A percentile compares a stretch with the other conserved stretches of the same genome.
Evolutionary conservation across 345 rosid genomes (phyloP).

Genomic region (Eucalyptus melliodora): DNA sequence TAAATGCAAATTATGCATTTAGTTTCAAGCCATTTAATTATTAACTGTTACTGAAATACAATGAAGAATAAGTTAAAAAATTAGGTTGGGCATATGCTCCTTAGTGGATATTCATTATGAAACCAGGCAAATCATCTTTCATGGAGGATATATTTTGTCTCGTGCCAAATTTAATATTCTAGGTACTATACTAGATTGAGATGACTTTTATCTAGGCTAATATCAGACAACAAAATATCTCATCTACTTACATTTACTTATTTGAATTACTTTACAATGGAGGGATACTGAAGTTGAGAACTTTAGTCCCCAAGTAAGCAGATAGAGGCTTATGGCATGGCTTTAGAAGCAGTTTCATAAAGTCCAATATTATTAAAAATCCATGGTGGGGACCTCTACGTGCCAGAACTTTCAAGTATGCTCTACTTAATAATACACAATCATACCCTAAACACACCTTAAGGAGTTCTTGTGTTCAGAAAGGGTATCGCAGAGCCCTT

Average conservation of each 20-base stretch:
- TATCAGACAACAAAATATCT: background rate
- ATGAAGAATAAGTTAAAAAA: background rate
- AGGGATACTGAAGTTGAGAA: background rate
- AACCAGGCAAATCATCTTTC: background rate
- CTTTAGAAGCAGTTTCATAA: background rate
- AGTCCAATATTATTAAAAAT: background rate
- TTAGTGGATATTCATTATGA: background rate
- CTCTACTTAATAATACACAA: background rate
- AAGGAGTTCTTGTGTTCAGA: background rate
- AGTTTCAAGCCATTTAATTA: background rate
- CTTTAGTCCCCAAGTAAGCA: background rate
- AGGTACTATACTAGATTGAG: background rate
- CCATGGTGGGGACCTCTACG: background rate
- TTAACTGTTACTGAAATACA: background rate
- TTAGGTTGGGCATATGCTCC: background rate
- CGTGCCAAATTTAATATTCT: background rate
- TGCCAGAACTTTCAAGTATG: background rate
- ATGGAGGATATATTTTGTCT: background rate
- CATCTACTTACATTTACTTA: background rate
- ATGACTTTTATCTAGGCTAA: background rate
- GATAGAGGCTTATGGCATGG: background rate
- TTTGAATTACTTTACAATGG: background rate
- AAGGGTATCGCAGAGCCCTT: background rate
- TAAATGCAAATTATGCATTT: background rate
- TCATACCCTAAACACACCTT: background rate